phyloP scores from a whole-genome alignment of 306 rosid genomes.

The Vachellia pachyceras region DNA sequence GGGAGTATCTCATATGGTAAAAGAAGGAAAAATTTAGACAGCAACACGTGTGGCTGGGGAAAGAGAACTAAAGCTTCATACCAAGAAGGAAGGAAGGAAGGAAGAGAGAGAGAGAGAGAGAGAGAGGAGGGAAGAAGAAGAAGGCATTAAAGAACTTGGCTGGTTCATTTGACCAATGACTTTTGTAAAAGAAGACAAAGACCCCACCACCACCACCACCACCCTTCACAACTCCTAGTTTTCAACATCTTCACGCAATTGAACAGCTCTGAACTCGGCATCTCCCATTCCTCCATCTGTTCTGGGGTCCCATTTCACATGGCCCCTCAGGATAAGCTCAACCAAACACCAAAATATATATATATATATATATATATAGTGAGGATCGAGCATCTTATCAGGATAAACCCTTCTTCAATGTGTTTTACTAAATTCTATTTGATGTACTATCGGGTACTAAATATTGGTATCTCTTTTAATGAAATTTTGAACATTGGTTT shows the following conservation, averaged over 20 bases:
- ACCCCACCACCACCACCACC: constrained; percentile 37
- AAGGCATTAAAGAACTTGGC: neutral
- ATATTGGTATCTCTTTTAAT: no score
- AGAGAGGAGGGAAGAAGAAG: neutral
- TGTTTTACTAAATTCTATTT: no score
- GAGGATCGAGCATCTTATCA: neutral
- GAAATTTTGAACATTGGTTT: no score
- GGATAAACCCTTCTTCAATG: constrained; percentile 24
- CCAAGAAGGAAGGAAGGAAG: no score
- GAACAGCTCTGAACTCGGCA: constrained; percentile 37
- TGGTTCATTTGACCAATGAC: constrained; percentile 32
- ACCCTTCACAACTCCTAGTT: neutral
- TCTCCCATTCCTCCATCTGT: constrained; percentile 35
- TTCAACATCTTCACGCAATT: constrained; percentile 39
- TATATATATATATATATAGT: no score
- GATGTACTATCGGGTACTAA: no score
- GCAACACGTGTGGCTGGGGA: neutral
- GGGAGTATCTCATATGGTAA: neutral
- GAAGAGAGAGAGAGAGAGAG: no score
- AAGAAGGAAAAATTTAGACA: neutral
- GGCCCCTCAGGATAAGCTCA: constrained; percentile 41
- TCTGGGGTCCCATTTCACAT: constrained; percentile 44
- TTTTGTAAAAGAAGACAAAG: constrained; percentile 7
- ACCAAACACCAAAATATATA: neutral
- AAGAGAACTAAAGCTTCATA: neutral